Base-by-base conservation (phyloP, 1,284 basidiomycete genomes). In the Omphalotus olearius region DNA sequence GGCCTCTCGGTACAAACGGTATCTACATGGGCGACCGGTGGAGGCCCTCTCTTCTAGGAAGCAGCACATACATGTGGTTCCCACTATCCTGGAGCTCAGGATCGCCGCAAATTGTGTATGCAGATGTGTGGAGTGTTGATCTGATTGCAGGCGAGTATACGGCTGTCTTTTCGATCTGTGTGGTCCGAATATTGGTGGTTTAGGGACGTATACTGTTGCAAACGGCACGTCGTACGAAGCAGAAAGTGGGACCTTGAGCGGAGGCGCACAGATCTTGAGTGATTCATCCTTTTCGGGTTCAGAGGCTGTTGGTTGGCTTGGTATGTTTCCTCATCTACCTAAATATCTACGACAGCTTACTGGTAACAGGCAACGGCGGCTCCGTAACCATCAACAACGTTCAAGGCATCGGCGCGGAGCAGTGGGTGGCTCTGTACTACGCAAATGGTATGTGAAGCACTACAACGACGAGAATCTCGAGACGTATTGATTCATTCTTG, bases 21-120 rank as follows among this genome's bases (percentile, higher is more conserved):
- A 74, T 83, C 51, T 83, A 83, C 62, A 82, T 83, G 78, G 82
- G 82, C 41, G 82, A 85, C 61, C 74, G 82, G 39, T 85, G 82
- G 82, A 67, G 78, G 17, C 72, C 78, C n/a, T 61, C 62, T 38
- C 59, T 79, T 6, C 71, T 83, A 4, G 81, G 82, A 10, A 79
- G 74, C 57, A 81, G 79, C 59, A 65, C 71, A 42, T 84, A 84
- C 63, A 77, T 82, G 40, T 84, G 81, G 82, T 76, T 76, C 55
- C 81, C 82, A 2, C 61, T 84, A 50, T 72, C 73, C 48, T 83
- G 76, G 73, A 71, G 72, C 3, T 70, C 72, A 30, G 80, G 80
- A 6, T 59, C 62, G 6, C 81, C 82, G 26, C 69, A 77, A 59
- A 70, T 83, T 25, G 72, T 81, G 16, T 67, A 70, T 38, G 76